Percentiles rank a stretch among this genome's conserved stretches.
These are phyloP conservation scores for Kwoniella dendrophila DNA, from an alignment of 768 basidiomycete species.

Conservation along the genomic window DNA sequence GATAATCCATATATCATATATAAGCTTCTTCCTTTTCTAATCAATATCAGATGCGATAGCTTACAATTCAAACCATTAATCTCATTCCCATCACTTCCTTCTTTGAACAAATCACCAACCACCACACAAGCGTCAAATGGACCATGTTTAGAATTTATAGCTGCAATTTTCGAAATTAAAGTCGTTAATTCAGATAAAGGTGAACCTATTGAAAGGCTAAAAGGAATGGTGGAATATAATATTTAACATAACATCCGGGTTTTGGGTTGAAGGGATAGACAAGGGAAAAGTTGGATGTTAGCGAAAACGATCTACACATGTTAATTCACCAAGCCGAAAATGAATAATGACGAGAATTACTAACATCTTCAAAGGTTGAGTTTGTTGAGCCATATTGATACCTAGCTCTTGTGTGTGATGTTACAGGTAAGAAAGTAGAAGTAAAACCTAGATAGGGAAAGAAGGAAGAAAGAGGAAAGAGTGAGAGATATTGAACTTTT, in stretches of 20 bases:
- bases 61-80: conserved; percentile 38
- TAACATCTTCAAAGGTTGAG: conserved; percentile 38
- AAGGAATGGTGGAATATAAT: conserved; percentile 33
- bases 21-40: conserved; percentile 25
- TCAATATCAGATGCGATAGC: conserved; percentile 8
- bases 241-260: background rate
- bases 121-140: conserved; percentile 69
- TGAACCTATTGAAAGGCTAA: conserved; percentile 77
- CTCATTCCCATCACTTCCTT: conserved; percentile 66
- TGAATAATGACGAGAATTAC: conserved; percentile 6
- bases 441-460: background rate
- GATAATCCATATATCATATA: conserved; percentile 21
- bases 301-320: background rate
- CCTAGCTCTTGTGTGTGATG: background rate
- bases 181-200: conserved; percentile 71
- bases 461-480: background rate
- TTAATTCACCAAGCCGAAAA: background rate
- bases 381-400: conserved; percentile 34
- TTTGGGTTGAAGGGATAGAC: conserved; percentile 1
- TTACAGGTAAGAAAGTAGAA: background rate
- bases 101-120: conserved; percentile 62
- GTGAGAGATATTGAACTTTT: background rate
- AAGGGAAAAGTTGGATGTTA: background rate
- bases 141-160: conserved; percentile 87
- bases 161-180: conserved; percentile 77